A percentile compares a stretch with the other conserved stretches of the same genome.
These are phyloP conservation scores for Cladosporium halotolerans DNA, from an alignment of 2,329 filamentous ascomycete genomes.

Conservation along the genomic window DNA sequence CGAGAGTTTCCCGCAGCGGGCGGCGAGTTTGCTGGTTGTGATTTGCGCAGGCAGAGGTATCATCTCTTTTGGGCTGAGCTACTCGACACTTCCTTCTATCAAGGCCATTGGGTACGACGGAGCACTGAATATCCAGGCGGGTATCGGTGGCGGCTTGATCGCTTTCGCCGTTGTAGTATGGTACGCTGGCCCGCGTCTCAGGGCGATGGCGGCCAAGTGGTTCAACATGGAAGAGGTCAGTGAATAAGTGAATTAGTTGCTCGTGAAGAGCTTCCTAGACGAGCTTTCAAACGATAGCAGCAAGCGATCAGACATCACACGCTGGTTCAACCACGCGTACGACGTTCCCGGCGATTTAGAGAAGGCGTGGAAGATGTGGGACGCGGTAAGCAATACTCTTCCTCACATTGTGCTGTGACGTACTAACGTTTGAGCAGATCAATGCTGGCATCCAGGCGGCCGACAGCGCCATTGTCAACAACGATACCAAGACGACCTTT, in stretches of 20 bases:
- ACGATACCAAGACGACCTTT: conserved; percentile 48
- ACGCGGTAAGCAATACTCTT: conserved; percentile 47
- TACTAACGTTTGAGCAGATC: conserved; percentile 36
- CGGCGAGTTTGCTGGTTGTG: conserved; percentile 38
- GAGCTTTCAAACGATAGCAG: conserved; percentile 55
- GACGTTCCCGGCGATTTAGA: conserved; percentile 54
- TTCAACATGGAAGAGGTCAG: conserved; percentile 4
- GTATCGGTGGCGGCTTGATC: neutral
- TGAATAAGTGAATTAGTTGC: neutral
- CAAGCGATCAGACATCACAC: conserved; percentile 46
- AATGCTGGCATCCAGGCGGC: conserved; percentile 53
- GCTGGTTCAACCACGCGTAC: conserved; percentile 56
- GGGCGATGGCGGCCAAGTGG: conserved; percentile 2
- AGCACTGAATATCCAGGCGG: conserved; percentile 17
- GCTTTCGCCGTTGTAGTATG: conserved; percentile 2
- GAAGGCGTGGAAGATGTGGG: conserved; percentile 58
- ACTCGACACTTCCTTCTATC: conserved; percentile 31
- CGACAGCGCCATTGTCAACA: conserved; percentile 40
- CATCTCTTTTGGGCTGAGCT: conserved; percentile 38
- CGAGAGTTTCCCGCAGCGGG: conserved; percentile 37
- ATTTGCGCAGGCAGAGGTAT: conserved; percentile 41
- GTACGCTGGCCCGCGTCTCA: neutral
- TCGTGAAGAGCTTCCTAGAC: conserved; percentile 69
- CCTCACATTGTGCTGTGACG: neutral
- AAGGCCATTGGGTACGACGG: conserved; percentile 26